Percentiles rank a stretch among this genome's conserved stretches.
Evolutionary conservation across 2,329 filamentous ascomycete genomes (phyloP).

Genomic region (Colletotrichum australisinense): DNA sequence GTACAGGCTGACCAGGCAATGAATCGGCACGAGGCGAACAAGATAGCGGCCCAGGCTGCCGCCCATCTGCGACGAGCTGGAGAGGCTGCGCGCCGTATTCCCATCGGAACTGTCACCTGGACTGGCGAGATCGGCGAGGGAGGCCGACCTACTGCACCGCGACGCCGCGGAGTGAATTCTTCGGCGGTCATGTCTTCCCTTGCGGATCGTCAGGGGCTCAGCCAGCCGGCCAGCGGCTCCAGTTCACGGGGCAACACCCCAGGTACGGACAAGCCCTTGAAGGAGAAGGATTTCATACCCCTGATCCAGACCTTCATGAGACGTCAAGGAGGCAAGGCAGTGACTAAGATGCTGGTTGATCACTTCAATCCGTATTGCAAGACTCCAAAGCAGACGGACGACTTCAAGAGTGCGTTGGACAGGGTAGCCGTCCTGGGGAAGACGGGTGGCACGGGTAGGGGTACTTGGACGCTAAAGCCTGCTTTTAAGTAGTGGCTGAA

Average conservation of each 20-base stretch:
- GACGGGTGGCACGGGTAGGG: constrained; percentile 61
- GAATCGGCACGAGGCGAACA: constrained; percentile 84
- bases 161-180: constrained; percentile 64
- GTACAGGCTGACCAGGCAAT: constrained; percentile 81
- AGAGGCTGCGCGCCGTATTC: constrained; percentile 77
- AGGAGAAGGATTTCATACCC: constrained; percentile 72
- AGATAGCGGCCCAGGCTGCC: constrained; percentile 82
- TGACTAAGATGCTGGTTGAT: constrained; percentile 87
- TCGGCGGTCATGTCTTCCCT: constrained; percentile 67
- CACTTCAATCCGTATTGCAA: constrained; percentile 88
- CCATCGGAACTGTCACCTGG: constrained; percentile 92
- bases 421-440: constrained; percentile 79
- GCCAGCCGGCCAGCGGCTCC: constrained; percentile 48
- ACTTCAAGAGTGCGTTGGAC: constrained; percentile 86
- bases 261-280: constrained; percentile 51
- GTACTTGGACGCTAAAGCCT: constrained; percentile 63
- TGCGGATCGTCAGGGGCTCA: constrained; percentile 65
- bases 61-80: constrained; percentile 79
- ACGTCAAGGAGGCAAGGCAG: constrained; percentile 80
- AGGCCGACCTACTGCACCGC: constrained; percentile 73
- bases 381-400: constrained; percentile 73
- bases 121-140: constrained; percentile 85
- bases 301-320: constrained; percentile 85
- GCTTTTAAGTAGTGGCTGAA: not conserved
- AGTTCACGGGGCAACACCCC: constrained; percentile 61